A percentile compares a stretch with the other conserved stretches of the same genome.
These are phyloP conservation scores for Clitopilus passeckerianus DNA, from an alignment of 768 basidiomycete genomes.

Conservation along the genomic window DNA sequence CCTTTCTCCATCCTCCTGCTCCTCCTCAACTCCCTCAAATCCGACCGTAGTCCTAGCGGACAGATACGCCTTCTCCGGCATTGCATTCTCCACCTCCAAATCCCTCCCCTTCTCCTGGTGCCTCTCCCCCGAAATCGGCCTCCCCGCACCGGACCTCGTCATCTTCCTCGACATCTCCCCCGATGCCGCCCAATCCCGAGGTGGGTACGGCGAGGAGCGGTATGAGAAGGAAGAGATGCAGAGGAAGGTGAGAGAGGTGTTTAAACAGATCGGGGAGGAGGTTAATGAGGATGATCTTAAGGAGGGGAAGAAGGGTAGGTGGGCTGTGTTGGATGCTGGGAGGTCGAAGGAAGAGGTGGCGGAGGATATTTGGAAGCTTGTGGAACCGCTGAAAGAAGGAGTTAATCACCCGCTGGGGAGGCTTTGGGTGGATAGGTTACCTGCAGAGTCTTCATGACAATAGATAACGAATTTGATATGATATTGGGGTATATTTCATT, in stretches of 20 bases:
- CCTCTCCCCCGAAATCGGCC: conserved; percentile 74
- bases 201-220: conserved; percentile 82
- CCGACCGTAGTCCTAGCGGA: conserved; percentile 85
- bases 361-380: conserved; percentile 48
- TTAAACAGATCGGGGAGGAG: conserved; percentile 53
- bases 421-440: conserved; percentile 40
- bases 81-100: conserved; percentile 79
- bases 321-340: conserved; percentile 54
- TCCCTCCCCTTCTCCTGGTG: conserved; percentile 82
- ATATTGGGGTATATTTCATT: background rate
- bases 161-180: conserved; percentile 84
- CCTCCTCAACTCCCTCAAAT: background rate
- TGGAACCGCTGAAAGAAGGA: conserved; percentile 37
- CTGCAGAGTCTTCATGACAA: background rate
- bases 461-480: background rate
- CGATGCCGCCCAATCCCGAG: conserved; percentile 59
- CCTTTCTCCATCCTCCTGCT: background rate
- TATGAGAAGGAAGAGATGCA: conserved; percentile 85
- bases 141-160: conserved; percentile 86
- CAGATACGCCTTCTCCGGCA: conserved; percentile 94
- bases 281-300: conserved; percentile 31
- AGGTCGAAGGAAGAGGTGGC: conserved; percentile 42
- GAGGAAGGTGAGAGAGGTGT: conserved; percentile 53
- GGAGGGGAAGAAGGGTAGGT: conserved; percentile 47
- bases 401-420: conserved; percentile 35